Evolutionary conservation across 2,329 filamentous ascomycete species (phyloP).

Genomic region (Tolypocladium ophioglossoides): DNA sequence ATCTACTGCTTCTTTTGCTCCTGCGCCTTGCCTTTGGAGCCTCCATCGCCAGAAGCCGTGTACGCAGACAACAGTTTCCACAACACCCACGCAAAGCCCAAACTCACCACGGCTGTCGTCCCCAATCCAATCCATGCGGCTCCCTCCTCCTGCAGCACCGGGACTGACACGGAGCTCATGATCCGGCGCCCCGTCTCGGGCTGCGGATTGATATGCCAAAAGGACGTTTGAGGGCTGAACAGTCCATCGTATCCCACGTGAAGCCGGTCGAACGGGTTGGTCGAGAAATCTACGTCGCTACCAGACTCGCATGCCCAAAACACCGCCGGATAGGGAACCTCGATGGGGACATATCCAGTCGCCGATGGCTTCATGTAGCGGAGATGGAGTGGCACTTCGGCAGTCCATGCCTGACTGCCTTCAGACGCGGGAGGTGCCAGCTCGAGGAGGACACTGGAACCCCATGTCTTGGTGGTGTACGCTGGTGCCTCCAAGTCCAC

Average conservation of each 20-base stretch:
- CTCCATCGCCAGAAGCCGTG: slow-evolving; percentile 1
- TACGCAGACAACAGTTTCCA: slow-evolving; percentile 38
- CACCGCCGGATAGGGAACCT: slow-evolving; percentile 70
- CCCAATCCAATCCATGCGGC: slow-evolving; percentile 37
- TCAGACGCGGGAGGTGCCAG: slow-evolving; percentile 43
- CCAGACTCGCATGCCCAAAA: slow-evolving; percentile 82
- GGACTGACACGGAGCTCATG: slow-evolving; percentile 47
- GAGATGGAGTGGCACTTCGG: slow-evolving; percentile 71
- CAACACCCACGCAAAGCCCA: slow-evolving; percentile 61
- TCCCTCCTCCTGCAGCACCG: slow-evolving; percentile 49
- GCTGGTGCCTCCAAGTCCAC: slow-evolving; percentile 86
- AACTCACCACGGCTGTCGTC: slow-evolving; percentile 46
- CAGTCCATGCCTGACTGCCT: slow-evolving; percentile 43
- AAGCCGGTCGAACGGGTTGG: slow-evolving; percentile 77
- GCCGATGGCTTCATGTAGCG: slow-evolving; percentile 62
- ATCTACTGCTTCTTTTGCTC: slow-evolving; percentile 11
- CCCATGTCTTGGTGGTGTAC: slow-evolving; percentile 69
- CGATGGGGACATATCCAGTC: slow-evolving; percentile 40
- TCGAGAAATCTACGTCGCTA: slow-evolving; percentile 54
- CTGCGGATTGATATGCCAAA: slow-evolving; percentile 65
- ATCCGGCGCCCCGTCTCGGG: slow-evolving; percentile 27
- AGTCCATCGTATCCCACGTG: slow-evolving; percentile 78
- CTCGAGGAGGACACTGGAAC: slow-evolving; percentile 66
- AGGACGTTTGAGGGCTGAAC: slow-evolving; percentile 67
- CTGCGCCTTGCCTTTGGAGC: slow-evolving; percentile 6